Conservation (phyloP, 805 yeast species). For the Saccharomycopsis synnaedendra region DNA sequence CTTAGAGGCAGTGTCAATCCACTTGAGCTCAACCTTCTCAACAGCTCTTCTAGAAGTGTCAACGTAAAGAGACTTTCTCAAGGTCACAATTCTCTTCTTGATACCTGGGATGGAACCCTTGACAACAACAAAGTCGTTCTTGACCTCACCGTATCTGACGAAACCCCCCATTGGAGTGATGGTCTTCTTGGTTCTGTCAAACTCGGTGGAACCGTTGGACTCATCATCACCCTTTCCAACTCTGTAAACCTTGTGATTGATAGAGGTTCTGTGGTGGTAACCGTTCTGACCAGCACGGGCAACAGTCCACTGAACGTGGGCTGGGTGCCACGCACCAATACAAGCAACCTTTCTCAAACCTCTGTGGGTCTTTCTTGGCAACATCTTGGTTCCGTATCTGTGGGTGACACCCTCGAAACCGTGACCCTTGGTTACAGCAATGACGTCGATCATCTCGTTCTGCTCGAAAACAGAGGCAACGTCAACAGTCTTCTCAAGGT, state of each 20-base stretch:
- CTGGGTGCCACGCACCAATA: conserved; percentile 99
- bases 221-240: conserved; percentile 95
- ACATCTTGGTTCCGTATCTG: conserved; percentile 99
- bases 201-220: conserved; percentile 88
- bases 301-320: conserved; percentile 99
- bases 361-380: conserved; percentile 99
- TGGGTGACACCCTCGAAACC: conserved; percentile 99
- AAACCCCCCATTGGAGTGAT: conserved; percentile 99
- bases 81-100: conserved; percentile 98
- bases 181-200: conserved; percentile 99
- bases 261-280: conserved; percentile 99
- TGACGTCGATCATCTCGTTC: conserved; percentile 96
- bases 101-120: conserved; percentile 99
- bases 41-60: conserved; percentile 96
- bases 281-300: conserved; percentile 99
- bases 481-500: conserved; percentile 97
- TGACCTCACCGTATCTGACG: conserved; percentile 97
- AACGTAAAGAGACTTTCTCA: conserved; percentile 96
- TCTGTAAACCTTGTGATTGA: conserved; percentile 99
- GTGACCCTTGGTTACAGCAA: conserved; percentile 99
- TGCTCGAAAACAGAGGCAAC: conserved; percentile 96
- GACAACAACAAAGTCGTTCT: conserved; percentile 94
- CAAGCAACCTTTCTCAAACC: conserved; percentile 99
- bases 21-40: conserved; percentile 93
- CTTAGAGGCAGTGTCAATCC: conserved; percentile 99